Evolutionary conservation across 257 asterid genomes (phyloP).

Genomic region (Fraxinus pennsylvanica): DNA sequence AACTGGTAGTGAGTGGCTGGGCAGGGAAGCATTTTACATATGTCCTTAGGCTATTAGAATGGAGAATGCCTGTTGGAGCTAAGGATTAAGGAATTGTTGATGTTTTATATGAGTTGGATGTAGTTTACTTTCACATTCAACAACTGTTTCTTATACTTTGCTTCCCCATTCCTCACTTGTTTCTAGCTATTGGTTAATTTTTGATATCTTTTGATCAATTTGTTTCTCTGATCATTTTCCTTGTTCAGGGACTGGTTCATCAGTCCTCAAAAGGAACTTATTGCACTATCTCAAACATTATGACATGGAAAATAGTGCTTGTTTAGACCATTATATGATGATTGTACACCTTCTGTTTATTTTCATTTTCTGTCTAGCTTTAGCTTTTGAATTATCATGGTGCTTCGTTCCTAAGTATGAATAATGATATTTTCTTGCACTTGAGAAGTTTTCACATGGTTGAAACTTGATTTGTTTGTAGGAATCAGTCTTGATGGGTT

Average conservation of each 20-base stretch:
- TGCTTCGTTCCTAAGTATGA: slow-evolving; percentile 8
- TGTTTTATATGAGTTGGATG: not conserved
- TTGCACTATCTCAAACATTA: not conserved
- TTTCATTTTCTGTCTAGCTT: not conserved
- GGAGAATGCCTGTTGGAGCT: not conserved
- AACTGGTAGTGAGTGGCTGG: not conserved
- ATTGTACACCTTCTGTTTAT: not conserved
- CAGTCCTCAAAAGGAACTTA: not conserved
- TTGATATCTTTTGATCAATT: not conserved
- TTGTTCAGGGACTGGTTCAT: not conserved
- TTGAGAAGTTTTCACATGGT: slow-evolving; percentile 18
- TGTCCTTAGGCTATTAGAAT: not conserved
- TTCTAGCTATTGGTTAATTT: not conserved
- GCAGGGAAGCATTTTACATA: not conserved
- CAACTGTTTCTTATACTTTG: not conserved
- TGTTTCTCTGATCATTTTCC: not conserved
- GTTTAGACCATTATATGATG: not conserved
- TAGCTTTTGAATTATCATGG: slow-evolving; percentile 1
- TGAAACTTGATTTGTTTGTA: slow-evolving; percentile 39
- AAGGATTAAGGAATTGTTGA: not conserved
- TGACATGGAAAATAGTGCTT: not conserved
- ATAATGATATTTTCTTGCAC: not conserved
- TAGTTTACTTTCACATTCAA: not conserved
- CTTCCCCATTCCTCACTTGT: not conserved
- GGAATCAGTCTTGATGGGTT: slow-evolving; percentile 71